These are phyloP conservation scores for Ostreobium quekettii DNA, from an alignment of 139 green algal species.

Conservation along the genomic window DNA sequence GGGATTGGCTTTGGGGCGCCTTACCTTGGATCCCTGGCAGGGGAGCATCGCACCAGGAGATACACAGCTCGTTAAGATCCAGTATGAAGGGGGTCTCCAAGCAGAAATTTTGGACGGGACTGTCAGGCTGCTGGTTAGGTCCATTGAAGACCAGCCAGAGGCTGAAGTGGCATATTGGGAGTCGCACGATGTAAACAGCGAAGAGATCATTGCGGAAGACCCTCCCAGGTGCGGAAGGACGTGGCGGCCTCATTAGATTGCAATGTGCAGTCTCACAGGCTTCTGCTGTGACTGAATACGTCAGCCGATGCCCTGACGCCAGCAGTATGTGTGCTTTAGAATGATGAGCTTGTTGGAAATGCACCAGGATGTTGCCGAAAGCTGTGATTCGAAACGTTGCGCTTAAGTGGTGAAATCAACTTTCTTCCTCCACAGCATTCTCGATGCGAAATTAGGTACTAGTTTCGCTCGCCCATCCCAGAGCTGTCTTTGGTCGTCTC, in stretches of 20 bases:
- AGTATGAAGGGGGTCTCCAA: background rate
- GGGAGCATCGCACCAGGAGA: background rate
- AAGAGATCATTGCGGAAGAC: slow-evolving; percentile 33
- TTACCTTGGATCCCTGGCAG: background rate
- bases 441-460: too few species aligned
- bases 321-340: too few species aligned
- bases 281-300: background rate
- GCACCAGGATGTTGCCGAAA: too few species aligned
- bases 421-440: too few species aligned
- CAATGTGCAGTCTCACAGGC: background rate
- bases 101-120: background rate
- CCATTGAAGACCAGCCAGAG: background rate
- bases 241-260: background rate
- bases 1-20: background rate
- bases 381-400: too few species aligned
- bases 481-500: too few species aligned
- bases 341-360: too few species aligned
- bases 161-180: background rate
- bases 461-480: too few species aligned
- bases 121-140: background rate
- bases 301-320: background rate
- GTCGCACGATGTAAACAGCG: background rate
- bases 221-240: slow-evolving; percentile 15
- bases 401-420: too few species aligned
- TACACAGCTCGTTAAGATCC: slow-evolving; percentile 1